Percentiles rank a stretch among this genome's conserved stretches.
These are phyloP conservation scores for Calonectria multiphialidica DNA, from an alignment of 2,329 filamentous ascomycete genomes.

Conservation along the genomic window DNA sequence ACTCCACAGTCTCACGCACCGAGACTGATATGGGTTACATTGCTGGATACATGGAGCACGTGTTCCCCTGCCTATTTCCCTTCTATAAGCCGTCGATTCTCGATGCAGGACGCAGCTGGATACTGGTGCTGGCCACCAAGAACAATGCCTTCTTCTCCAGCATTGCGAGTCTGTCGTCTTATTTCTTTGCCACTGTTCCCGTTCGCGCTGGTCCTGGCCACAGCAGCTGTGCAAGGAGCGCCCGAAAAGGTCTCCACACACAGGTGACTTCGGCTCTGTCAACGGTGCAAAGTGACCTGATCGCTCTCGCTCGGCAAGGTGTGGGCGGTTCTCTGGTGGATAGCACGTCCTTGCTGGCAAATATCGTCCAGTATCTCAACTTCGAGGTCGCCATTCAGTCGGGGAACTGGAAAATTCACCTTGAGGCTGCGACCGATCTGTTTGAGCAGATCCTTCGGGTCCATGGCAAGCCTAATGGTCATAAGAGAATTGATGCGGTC, in stretches of 20 bases:
- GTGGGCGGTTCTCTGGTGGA: background rate
- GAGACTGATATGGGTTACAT: conserved; percentile 21
- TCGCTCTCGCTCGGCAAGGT: conserved; percentile 28
- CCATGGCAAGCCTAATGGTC: background rate
- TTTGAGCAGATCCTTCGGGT: conserved; percentile 5
- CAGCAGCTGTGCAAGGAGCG: background rate
- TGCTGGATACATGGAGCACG: conserved; percentile 45
- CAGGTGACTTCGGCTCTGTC: conserved; percentile 10
- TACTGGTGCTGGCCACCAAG: conserved; percentile 63
- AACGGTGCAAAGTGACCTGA: conserved; percentile 21
- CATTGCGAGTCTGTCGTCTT: conserved; percentile 50
- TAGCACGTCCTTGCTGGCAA: conserved; percentile 47
- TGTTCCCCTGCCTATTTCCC: conserved; percentile 66
- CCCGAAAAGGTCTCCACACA: background rate
- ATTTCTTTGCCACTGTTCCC: conserved; percentile 11
- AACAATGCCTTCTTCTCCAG: conserved; percentile 64
- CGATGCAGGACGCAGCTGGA: conserved; percentile 65
- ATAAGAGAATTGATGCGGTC: background rate
- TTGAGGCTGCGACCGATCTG: conserved; percentile 3
- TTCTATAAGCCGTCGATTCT: conserved; percentile 64
- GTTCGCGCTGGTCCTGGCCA: conserved; percentile 13
- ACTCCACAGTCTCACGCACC: background rate
- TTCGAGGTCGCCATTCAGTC: conserved; percentile 53
- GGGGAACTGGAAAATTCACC: conserved; percentile 49
- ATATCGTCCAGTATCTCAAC: conserved; percentile 57